phyloP scores from a whole-genome alignment of 2,329 filamentous ascomycete genomes.

The Xylariaceae sp. region DNA sequence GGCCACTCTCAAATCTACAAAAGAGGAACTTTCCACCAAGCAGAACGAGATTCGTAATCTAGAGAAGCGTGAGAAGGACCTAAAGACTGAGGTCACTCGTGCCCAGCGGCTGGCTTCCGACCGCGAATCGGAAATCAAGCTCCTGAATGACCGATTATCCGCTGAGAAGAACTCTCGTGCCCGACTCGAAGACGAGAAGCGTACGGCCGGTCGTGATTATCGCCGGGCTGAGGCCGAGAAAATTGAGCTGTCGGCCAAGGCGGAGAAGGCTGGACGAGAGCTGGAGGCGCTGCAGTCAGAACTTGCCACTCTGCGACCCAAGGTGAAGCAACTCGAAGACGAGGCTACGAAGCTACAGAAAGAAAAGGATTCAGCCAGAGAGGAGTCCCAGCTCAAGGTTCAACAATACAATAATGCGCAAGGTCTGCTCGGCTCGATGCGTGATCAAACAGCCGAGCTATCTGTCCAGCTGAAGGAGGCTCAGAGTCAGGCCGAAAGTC shows the following conservation, averaged over 20 bases:
- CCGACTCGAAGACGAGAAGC: conserved; percentile 74
- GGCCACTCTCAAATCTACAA: conserved; percentile 65
- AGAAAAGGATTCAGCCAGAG: conserved; percentile 64
- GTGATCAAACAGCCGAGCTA: conserved; percentile 85
- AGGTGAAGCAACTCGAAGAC: conserved; percentile 66
- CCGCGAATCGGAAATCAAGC: conserved; percentile 73
- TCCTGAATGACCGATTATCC: conserved; percentile 71
- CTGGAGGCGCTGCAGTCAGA: conserved; percentile 71
- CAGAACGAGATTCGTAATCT: conserved; percentile 64
- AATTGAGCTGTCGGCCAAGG: conserved; percentile 68
- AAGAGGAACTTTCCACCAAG: conserved; percentile 64
- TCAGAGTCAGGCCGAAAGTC: conserved; percentile 71
- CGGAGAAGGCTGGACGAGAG: conserved; percentile 68
- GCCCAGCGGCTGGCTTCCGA: conserved; percentile 68
- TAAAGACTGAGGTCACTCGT: conserved; percentile 67
- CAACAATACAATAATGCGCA: conserved; percentile 85
- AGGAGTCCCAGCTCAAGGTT: conserved; percentile 79
- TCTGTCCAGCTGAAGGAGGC: conserved; percentile 89
- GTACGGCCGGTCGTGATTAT: conserved; percentile 70
- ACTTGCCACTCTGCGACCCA: conserved; percentile 58
- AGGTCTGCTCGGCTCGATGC: conserved; percentile 83
- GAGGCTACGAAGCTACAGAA: conserved; percentile 63
- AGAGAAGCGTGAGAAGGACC: conserved; percentile 77
- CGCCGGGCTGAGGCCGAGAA: conserved; percentile 75
- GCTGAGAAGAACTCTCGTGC: conserved; percentile 68